phyloP scores from a whole-genome alignment of 2,329 filamentous ascomycete genomes.

The Rhynchosporium graminicola region DNA sequence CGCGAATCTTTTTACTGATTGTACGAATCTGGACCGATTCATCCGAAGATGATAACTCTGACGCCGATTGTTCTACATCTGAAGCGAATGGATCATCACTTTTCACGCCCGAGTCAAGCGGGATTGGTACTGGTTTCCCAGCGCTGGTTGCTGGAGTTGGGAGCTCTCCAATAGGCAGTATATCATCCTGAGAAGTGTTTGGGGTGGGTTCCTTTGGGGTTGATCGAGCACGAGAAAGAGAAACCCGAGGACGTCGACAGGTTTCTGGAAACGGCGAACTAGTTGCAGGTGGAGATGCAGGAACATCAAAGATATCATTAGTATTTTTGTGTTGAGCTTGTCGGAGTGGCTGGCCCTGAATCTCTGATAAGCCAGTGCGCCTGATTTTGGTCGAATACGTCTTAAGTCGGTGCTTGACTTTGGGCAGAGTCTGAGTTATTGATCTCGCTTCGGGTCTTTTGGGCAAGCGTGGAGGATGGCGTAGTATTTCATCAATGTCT shows the following conservation, averaged over 20 bases:
- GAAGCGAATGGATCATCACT: constrained; percentile 32
- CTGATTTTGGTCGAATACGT: constrained; percentile 33
- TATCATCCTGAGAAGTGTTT: constrained; percentile 19
- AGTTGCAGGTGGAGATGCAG: constrained; percentile 45
- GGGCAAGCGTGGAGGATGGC: neutral
- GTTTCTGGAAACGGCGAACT: constrained; percentile 38
- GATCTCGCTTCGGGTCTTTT: constrained; percentile 5
- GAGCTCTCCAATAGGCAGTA: constrained; percentile 22
- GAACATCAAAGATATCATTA: constrained; percentile 41
- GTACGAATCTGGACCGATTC: constrained; percentile 36
- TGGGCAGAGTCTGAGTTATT: neutral
- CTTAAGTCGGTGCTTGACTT: constrained; percentile 19
- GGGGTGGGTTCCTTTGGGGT: constrained; percentile 28
- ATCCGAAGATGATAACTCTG: constrained; percentile 33
- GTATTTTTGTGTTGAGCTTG: neutral
- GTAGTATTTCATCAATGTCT: constrained; percentile 35
- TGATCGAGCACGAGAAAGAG: constrained; percentile 27
- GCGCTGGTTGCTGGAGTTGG: constrained; percentile 39
- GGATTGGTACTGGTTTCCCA: constrained; percentile 26
- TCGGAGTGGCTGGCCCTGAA: constrained; percentile 27
- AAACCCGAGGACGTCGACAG: neutral
- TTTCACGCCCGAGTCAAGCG: constrained; percentile 30
- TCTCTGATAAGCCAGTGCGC: constrained; percentile 34
- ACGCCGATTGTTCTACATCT: constrained; percentile 13
- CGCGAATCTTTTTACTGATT: constrained; percentile 48